These are phyloP conservation scores for Patellifolia procumbens DNA, from an alignment of 179 eudicot genomes.

Conservation along the genomic window DNA sequence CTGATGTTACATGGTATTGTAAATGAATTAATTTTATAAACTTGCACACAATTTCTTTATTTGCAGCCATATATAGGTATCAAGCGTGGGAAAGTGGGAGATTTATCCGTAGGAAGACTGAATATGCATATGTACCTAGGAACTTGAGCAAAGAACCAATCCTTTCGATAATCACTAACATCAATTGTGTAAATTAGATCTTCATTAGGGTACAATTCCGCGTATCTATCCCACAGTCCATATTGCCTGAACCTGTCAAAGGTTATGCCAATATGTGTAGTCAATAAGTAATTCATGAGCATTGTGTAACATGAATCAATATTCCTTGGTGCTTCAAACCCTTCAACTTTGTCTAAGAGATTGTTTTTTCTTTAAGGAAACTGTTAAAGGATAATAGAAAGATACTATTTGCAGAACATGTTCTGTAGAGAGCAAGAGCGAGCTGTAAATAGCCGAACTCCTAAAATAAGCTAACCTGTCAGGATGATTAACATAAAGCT, in stretches of 20 bases:
- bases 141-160: conserved; percentile 97
- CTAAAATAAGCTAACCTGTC: conserved; percentile 50
- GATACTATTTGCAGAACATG: too few species aligned
- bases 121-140: conserved; percentile 45
- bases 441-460: neutral
- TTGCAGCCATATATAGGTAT: neutral
- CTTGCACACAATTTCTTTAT: neutral
- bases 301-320: neutral
- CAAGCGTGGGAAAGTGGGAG: neutral
- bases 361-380: neutral
- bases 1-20: neutral
- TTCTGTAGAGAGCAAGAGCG: too few species aligned
- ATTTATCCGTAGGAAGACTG: neutral
- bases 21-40: neutral
- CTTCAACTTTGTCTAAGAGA: neutral
- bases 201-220: conserved; percentile 70
- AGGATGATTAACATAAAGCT: conserved; percentile 60
- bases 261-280: neutral
- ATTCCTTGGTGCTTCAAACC: neutral
- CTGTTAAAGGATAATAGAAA: neutral
- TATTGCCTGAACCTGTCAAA: conserved; percentile 76
- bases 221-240: conserved; percentile 88
- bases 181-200: conserved; percentile 82
- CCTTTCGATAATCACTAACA: conserved; percentile 65
- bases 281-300: neutral